Evolutionary conservation across 2,329 filamentous ascomycete genomes (phyloP).

Genomic region (Zarea fungicola): DNA sequence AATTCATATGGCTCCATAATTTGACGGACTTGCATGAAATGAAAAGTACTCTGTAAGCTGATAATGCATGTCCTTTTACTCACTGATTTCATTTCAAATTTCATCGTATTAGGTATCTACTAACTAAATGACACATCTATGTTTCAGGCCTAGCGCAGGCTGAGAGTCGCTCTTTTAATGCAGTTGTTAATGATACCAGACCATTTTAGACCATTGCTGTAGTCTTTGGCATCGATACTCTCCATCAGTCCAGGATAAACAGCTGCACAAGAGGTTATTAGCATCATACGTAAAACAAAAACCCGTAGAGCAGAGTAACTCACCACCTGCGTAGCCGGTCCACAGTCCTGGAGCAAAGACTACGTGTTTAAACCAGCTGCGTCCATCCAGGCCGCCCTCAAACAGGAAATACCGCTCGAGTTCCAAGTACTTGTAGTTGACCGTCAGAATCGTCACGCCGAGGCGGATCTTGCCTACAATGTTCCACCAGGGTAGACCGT

Average conservation of each 20-base stretch:
- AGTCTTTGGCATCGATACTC: slow-evolving; percentile 57
- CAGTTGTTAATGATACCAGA: slow-evolving; percentile 51
- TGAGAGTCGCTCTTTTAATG: slow-evolving; percentile 42
- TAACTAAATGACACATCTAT: background rate
- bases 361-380: slow-evolving; percentile 90
- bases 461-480: slow-evolving; percentile 63
- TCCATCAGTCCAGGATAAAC: slow-evolving; percentile 60
- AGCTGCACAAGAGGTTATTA: slow-evolving; percentile 30
- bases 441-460: slow-evolving; percentile 55
- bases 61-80: too few species aligned
- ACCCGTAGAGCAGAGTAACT: slow-evolving; percentile 22
- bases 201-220: slow-evolving; percentile 54
- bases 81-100: background rate
- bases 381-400: slow-evolving; percentile 67
- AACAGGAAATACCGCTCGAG: slow-evolving; percentile 79
- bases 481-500: slow-evolving; percentile 72
- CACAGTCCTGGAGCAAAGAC: slow-evolving; percentile 87
- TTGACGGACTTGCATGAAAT: too few species aligned
- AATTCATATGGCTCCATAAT: too few species aligned
- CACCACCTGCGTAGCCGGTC: slow-evolving; percentile 82
- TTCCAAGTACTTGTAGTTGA: slow-evolving; percentile 78
- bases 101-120: background rate
- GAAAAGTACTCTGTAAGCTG: background rate
- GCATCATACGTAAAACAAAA: background rate
- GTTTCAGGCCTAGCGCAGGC: slow-evolving; percentile 20